phyloP scores from a whole-genome alignment of 2,329 filamentous ascomycete genomes.

The Pyrenochaeta sp. region DNA sequence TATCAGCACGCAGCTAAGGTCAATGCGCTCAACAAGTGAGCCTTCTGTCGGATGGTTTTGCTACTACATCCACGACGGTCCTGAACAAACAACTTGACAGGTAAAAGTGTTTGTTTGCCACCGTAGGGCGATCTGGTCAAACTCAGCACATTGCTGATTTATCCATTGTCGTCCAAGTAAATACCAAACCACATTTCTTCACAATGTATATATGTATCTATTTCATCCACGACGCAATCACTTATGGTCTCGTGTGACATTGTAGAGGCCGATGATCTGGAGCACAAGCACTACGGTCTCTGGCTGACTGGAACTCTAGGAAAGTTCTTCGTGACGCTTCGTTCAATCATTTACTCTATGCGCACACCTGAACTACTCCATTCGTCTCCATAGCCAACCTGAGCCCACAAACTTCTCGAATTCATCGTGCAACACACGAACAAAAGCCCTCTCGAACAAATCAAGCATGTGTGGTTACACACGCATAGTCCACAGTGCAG shows the following conservation, averaged over 20 bases:
- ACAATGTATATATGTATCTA: background rate
- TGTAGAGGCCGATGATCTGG: too few species aligned
- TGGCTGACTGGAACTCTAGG: too few species aligned
- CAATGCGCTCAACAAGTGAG: constrained; percentile 23
- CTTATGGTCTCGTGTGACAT: background rate
- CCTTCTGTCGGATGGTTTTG: background rate
- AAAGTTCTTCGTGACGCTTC: too few species aligned
- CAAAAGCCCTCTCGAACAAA: background rate
- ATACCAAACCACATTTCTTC: background rate
- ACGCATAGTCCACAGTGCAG: background rate
- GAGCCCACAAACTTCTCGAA: background rate
- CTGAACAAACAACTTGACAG: too few species aligned
- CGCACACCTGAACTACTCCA: background rate
- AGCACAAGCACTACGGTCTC: too few species aligned
- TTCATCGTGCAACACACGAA: too few species aligned
- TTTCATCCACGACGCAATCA: background rate
- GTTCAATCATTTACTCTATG: background rate
- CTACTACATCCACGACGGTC: too few species aligned
- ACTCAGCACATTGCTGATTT: background rate
- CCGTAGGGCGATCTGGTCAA: background rate
- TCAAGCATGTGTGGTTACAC: constrained; percentile 1
- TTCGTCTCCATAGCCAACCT: background rate
- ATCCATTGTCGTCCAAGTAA: background rate
- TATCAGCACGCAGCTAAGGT: constrained; percentile 32
- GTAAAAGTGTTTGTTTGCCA: background rate